Evolutionary conservation across 2,329 filamentous ascomycete species (phyloP).

Genomic region (Xylariaceae sp.): DNA sequence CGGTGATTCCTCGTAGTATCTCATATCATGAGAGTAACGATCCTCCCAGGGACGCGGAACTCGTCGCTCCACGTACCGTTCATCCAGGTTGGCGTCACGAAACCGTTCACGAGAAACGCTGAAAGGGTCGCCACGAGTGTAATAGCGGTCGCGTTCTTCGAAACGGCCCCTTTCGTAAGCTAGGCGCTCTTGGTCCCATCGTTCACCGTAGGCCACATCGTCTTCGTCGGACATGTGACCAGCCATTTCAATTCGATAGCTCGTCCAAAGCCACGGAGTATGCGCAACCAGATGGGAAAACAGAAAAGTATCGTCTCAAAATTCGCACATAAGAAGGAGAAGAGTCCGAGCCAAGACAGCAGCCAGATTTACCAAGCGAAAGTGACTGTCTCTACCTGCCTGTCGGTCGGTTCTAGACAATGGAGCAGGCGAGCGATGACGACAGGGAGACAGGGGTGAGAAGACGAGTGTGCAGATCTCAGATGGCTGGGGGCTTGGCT

Average conservation of each 20-base stretch:
- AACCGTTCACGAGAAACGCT: conserved; percentile 18
- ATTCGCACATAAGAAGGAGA: neutral
- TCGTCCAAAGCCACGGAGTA: neutral
- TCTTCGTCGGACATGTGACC: conserved; percentile 27
- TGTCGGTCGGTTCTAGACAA: neutral
- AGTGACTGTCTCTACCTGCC: neutral
- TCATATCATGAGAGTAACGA: conserved; percentile 43
- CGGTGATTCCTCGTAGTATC: conserved; percentile 51
- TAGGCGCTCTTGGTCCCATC: conserved; percentile 55
- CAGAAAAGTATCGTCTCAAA: neutral
- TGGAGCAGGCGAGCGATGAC: conserved; percentile 12
- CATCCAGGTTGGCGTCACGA: conserved; percentile 38
- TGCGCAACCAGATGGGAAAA: neutral
- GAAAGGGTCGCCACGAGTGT: conserved; percentile 35
- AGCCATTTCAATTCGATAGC: conserved; percentile 7
- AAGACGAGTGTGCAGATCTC: neutral
- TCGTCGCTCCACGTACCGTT: conserved; percentile 43
- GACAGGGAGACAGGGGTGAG: conserved; percentile 14
- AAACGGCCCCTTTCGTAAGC: conserved; percentile 45
- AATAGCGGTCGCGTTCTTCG: conserved; percentile 49
- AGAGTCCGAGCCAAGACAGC: neutral
- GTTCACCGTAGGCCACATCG: conserved; percentile 37
- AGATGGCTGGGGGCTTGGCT: neutral
- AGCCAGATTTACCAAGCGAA: neutral
- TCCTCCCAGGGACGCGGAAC: conserved; percentile 42